phyloP scores from a whole-genome alignment of 129 eudicot genomes.

The Ambrosia trifida region DNA sequence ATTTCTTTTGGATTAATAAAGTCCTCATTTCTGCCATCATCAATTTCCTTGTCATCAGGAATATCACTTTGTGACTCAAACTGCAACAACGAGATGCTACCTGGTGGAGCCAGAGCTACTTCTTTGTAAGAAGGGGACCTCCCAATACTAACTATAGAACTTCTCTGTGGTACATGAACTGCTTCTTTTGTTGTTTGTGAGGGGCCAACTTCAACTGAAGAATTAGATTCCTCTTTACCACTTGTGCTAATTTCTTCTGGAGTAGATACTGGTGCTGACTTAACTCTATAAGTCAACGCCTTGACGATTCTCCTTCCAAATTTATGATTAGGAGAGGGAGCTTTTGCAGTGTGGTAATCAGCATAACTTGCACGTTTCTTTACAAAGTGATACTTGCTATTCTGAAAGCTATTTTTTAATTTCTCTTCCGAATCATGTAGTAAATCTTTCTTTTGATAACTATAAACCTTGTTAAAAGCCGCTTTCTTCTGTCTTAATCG shows the following conservation, averaged over 20 bases:
- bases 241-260: constrained; percentile 35
- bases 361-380: constrained; percentile 67
- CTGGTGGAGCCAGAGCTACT: constrained; percentile 97
- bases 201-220: constrained; percentile 42
- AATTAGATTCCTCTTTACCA: constrained; percentile 43
- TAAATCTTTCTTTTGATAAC: constrained; percentile 74
- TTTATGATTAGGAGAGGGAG: constrained; percentile 58
- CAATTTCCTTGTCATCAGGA: constrained; percentile 45
- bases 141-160: constrained; percentile 79
- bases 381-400: constrained; percentile 55
- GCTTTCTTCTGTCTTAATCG: constrained; percentile 71
- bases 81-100: constrained; percentile 70
- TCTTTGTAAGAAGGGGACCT: constrained; percentile 98
- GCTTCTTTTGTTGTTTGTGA: constrained; percentile 50
- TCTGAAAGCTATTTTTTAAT: constrained; percentile 55
- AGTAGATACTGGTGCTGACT: constrained; percentile 68
- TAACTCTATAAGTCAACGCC: constrained; percentile 85
- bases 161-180: constrained; percentile 49
- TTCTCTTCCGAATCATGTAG: constrained; percentile 61
- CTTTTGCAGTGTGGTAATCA: constrained; percentile 72
- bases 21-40: constrained; percentile 36
- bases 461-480: constrained; percentile 49
- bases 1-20: constrained; percentile 26
- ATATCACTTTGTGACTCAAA: constrained; percentile 42
- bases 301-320: constrained; percentile 77